Evolutionary conservation across 495 filamentous ascomycete genomes (phyloP).

Genomic region (Chaetomidium leptoderma): DNA sequence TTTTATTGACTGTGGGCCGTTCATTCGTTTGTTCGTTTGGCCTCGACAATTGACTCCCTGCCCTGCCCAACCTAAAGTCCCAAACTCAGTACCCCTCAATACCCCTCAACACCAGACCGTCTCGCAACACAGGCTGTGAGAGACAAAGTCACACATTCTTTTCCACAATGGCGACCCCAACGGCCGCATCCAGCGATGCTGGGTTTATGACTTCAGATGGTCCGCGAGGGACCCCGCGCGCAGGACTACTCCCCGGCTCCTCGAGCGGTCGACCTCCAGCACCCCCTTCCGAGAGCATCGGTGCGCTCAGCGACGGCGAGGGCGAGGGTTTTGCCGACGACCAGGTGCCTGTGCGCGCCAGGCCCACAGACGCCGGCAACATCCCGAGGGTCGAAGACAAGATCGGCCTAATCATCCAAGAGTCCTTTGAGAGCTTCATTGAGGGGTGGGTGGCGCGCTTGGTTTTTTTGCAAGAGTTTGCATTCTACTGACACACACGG

Average conservation of each 20-base stretch:
- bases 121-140: conserved; percentile 2
- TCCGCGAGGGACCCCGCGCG: conserved; percentile 36
- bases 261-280: conserved; percentile 59
- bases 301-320: conserved; percentile 59
- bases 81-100: conserved; percentile 1
- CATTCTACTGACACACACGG: background rate
- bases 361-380: conserved; percentile 54
- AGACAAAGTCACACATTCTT: too few relatives aligned
- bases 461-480: background rate
- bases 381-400: conserved; percentile 83
- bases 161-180: conserved; percentile 31
- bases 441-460: conserved; percentile 61
- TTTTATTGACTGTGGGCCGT: conserved; percentile 26
- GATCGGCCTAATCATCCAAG: conserved; percentile 78
- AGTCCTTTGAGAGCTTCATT: conserved; percentile 82
- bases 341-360: conserved; percentile 51
- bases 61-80: conserved; percentile 7
- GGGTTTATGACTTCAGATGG: conserved; percentile 45
- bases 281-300: conserved; percentile 63
- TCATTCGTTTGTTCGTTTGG: background rate
- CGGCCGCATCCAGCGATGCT: conserved; percentile 43
- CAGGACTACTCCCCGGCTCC: conserved; percentile 37
- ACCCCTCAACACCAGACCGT: conserved; percentile 11
- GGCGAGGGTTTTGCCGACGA: conserved; percentile 57
- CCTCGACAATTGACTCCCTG: background rate